These are phyloP conservation scores for Amesomyces nigricolor DNA, from an alignment of 2,329 filamentous ascomycete species.

Conservation along the genomic window DNA sequence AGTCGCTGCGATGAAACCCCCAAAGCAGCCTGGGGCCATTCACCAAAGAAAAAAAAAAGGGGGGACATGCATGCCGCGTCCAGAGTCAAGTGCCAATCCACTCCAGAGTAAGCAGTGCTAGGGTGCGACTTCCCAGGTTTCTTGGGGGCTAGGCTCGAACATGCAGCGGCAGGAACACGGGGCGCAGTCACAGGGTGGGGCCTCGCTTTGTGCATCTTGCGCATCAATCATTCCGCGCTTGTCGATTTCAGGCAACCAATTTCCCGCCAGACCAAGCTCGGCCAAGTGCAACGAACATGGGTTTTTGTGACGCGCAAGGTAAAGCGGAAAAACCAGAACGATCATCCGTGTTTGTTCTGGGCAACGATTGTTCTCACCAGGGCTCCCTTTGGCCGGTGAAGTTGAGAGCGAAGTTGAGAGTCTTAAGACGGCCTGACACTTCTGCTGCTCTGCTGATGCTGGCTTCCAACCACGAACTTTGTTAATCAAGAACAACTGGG, in stretches of 20 bases:
- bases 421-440: too few relatives aligned
- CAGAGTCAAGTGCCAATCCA: slow-evolving; percentile 16
- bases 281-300: neutral
- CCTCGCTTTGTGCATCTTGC: neutral
- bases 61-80: slow-evolving; percentile 12
- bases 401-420: too few relatives aligned
- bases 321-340: neutral
- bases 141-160: slow-evolving; percentile 11
- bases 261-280: slow-evolving; percentile 14
- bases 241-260: slow-evolving; percentile 21
- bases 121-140: slow-evolving; percentile 4
- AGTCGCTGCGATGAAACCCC: slow-evolving; percentile 21
- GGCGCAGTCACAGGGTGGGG: neutral
- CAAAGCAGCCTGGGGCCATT: neutral
- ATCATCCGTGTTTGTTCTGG: neutral
- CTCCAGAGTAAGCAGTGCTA: slow-evolving; percentile 13
- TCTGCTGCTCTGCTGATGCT: too few relatives aligned
- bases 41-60: slow-evolving; percentile 13
- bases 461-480: neutral
- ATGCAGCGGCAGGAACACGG: slow-evolving; percentile 18
- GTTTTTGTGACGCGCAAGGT: neutral
- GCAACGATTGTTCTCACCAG: neutral
- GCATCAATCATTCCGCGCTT: slow-evolving; percentile 15
- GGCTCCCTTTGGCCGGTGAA: neutral
- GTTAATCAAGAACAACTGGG: neutral